These are phyloP conservation scores for Oemleria cerasiformis DNA, from an alignment of 306 rosid genomes.

Conservation along the genomic window DNA sequence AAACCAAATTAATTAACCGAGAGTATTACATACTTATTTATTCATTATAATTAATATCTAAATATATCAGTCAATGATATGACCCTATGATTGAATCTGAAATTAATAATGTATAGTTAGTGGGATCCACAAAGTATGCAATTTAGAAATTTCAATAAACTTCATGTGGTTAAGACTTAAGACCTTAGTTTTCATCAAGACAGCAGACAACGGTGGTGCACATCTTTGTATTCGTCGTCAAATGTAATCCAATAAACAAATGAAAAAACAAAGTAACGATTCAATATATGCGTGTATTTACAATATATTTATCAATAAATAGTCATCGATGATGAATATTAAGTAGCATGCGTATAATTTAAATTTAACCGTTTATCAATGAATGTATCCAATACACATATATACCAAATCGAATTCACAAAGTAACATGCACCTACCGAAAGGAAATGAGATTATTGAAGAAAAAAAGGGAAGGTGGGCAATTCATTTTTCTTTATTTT, in stretches of 20 bases:
- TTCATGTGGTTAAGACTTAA: not conserved
- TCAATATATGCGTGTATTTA: no score
- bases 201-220: not conserved
- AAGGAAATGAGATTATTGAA: not conserved
- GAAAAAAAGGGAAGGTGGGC: not conserved
- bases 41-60: not conserved
- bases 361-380: no score
- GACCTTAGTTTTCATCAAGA: not conserved
- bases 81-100: constrained; percentile 18
- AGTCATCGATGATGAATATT: no score
- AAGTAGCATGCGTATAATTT: no score
- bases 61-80: constrained; percentile 21
- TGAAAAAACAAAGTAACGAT: no score
- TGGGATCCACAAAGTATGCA: not conserved
- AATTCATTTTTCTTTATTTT: not conserved
- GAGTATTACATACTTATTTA: no score
- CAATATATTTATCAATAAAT: no score
- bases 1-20: no score
- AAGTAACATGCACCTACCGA: not conserved
- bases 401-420: not conserved
- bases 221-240: not conserved
- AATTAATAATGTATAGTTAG: not conserved
- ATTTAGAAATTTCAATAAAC: not conserved
- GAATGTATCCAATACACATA: no score
- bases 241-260: not conserved